A percentile compares a stretch with the other conserved stretches of the same genome.
Evolutionary conservation across 768 basidiomycete genomes (phyloP).

Genomic region (Multifurca ochricompacta): DNA sequence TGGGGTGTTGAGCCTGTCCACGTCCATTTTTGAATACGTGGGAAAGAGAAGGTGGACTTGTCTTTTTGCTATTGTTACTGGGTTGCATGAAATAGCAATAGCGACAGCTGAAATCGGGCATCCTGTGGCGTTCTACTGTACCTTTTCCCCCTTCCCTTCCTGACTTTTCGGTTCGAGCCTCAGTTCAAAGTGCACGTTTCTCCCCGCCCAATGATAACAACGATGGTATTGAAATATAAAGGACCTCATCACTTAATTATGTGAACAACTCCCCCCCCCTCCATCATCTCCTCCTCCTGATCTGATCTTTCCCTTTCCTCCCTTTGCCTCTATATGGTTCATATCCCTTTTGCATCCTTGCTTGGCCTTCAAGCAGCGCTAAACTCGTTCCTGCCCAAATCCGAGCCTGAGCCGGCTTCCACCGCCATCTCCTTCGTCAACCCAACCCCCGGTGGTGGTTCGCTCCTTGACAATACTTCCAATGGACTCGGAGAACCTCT

Average conservation of each 20-base stretch:
- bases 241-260: neutral
- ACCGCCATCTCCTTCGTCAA: neutral
- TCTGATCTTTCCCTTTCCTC: neutral
- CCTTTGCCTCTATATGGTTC: neutral
- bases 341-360: slow-evolving; percentile 8
- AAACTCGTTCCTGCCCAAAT: neutral
- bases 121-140: neutral
- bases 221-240: neutral
- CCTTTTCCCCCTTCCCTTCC: neutral
- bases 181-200: too few species aligned
- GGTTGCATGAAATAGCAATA: neutral
- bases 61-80: too few species aligned
- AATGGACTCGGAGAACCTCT: slow-evolving; percentile 17
- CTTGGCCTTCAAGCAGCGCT: slow-evolving; percentile 6
- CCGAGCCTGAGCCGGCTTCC: neutral
- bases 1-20: too few species aligned
- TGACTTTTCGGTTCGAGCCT: neutral
- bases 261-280: neutral
- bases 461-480: neutral
- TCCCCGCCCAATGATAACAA: neutral
- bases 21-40: too few species aligned
- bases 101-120: neutral
- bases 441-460: neutral
- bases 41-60: too few species aligned
- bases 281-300: too few species aligned